phyloP scores from a whole-genome alignment of 1,284 basidiomycete species.

The Leccinum griseonigrum region DNA sequence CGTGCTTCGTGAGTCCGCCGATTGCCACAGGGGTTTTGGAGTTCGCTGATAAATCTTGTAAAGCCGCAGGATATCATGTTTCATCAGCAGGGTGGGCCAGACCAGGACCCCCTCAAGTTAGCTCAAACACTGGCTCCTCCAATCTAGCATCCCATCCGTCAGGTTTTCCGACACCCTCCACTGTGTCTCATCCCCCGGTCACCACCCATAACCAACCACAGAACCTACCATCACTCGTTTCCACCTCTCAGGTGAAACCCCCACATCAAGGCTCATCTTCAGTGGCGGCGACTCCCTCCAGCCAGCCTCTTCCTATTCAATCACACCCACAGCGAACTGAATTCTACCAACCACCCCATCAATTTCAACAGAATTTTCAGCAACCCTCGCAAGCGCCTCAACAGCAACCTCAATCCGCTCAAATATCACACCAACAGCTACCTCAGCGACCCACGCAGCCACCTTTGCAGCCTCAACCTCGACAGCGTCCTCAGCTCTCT shows the following conservation, averaged over 20 bases:
- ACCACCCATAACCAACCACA: conserved; percentile 4
- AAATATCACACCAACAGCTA: not conserved
- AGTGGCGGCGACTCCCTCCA: not conserved
- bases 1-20: conserved; percentile 15
- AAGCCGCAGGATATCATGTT: conserved; percentile 6
- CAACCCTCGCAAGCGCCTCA: not conserved
- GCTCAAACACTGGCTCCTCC: not conserved
- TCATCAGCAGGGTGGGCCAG: conserved; percentile 1
- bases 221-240: not conserved
- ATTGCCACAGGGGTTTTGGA: not conserved
- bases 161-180: not conserved
- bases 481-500: not conserved
- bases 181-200: conserved; percentile 1
- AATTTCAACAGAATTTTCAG: conserved; percentile 3
- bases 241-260: conserved; percentile 8
- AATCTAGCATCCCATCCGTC: not conserved
- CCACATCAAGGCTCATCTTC: conserved; percentile 8
- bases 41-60: conserved; percentile 2
- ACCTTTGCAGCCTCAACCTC: not conserved
- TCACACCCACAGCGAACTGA: not conserved
- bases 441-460: not conserved
- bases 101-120: not conserved
- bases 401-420: not conserved
- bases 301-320: not conserved
- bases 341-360: not conserved